Percentiles rank a stretch among this genome's conserved stretches.
These are phyloP conservation scores for Calonectria hawksworthii DNA, from an alignment of 2,329 filamentous ascomycete species.

Conservation along the genomic window DNA sequence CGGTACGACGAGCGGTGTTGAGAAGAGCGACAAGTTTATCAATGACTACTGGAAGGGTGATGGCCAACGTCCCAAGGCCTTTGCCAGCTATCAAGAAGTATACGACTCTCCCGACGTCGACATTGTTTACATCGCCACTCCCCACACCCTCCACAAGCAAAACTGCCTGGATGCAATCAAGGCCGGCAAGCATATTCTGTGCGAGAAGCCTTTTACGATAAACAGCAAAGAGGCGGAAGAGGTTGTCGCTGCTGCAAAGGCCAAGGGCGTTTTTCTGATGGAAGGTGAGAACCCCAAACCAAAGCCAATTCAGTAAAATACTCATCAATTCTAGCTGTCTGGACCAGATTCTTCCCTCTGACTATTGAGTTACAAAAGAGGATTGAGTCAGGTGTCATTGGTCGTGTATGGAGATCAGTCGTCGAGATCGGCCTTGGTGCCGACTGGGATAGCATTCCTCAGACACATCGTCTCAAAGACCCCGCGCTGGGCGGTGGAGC, in stretches of 20 bases:
- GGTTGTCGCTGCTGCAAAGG: conserved; percentile 54
- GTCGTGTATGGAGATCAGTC: conserved; percentile 54
- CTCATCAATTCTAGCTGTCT: conserved; percentile 48
- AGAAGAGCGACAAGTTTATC: conserved; percentile 22
- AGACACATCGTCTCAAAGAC: conserved; percentile 51
- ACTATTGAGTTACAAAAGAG: conserved; percentile 49
- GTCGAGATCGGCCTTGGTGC: conserved; percentile 55
- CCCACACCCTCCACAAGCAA: conserved; percentile 59
- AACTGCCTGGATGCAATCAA: conserved; percentile 59
- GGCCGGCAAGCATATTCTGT: conserved; percentile 59
- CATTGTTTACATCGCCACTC: conserved; percentile 61
- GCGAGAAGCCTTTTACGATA: conserved; percentile 61
- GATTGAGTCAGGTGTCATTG: conserved; percentile 55
- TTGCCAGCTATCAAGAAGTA: conserved; percentile 55
- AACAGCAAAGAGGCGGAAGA: conserved; percentile 54
- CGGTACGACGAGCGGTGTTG: conserved; percentile 14
- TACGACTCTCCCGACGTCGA: conserved; percentile 58
- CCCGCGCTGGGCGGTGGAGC: conserved; percentile 56
- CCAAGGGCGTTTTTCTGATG: conserved; percentile 57
- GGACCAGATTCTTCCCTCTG: conserved; percentile 58
- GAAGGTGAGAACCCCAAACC: conserved; percentile 45
- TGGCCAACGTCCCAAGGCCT: conserved; percentile 40
- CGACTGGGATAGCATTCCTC: conserved; percentile 48
- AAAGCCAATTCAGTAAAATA: neutral
- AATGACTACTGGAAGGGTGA: conserved; percentile 19